Evolutionary conservation across 2,329 filamentous ascomycete genomes (phyloP).

Genomic region (Penicillium sclerotiorum): DNA sequence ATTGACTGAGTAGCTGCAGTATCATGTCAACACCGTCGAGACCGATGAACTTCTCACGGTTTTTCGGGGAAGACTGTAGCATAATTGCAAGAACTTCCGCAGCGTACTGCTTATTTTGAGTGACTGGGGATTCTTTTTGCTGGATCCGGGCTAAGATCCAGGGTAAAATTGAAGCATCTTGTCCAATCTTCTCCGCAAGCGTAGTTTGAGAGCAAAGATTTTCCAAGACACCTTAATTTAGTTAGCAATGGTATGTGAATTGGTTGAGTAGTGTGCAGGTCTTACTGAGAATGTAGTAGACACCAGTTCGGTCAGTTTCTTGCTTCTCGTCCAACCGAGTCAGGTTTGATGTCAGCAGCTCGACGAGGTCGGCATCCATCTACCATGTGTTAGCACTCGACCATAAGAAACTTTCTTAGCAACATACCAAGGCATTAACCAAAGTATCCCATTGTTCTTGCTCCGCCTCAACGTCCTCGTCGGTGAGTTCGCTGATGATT

Average conservation of each 20-base stretch:
- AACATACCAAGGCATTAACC: conserved; percentile 61
- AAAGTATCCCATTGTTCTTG: conserved; percentile 79
- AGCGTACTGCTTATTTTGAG: conserved; percentile 94
- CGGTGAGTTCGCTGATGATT: conserved; percentile 86
- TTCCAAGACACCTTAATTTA: conserved; percentile 66
- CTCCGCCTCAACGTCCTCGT: conserved; percentile 84
- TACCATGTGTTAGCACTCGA: conserved; percentile 26
- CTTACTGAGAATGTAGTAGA: conserved; percentile 76
- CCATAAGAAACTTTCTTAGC: too few relatives aligned
- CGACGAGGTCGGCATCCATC: conserved; percentile 47
- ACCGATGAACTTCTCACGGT: conserved; percentile 63
- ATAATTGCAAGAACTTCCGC: conserved; percentile 91
- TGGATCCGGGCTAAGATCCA: conserved; percentile 80
- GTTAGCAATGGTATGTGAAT: conserved; percentile 14
- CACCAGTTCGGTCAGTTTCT: conserved; percentile 75
- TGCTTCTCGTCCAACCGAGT: conserved; percentile 73
- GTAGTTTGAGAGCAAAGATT: conserved; percentile 74
- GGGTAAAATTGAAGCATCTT: conserved; percentile 66
- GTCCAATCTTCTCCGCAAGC: conserved; percentile 71
- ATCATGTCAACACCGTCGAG: conserved; percentile 76
- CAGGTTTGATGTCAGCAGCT: conserved; percentile 60
- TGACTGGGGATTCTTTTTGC: conserved; percentile 66
- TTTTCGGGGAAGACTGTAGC: conserved; percentile 71
- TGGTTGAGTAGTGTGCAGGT: background rate
- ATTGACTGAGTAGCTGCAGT: conserved; percentile 80